Evolutionary conservation across 371 early-diverging fungal genomes (phyloP).

Genomic region (Blastocladiella emersonii): DNA sequence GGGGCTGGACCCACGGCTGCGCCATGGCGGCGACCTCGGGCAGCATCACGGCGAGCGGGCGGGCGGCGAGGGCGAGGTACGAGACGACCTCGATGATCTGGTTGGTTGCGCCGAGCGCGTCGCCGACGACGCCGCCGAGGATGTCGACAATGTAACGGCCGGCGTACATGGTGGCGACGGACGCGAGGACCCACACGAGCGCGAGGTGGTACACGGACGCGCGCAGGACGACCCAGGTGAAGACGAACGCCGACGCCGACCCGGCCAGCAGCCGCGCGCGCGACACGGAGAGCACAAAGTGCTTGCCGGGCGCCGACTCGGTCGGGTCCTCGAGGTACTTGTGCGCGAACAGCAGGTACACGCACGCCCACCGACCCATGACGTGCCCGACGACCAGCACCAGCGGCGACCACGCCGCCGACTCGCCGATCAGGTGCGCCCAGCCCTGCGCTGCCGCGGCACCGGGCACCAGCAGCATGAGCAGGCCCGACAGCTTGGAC

Average conservation of each 20-base stretch:
- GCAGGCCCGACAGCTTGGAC: not conserved
- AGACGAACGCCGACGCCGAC: conserved; percentile 1
- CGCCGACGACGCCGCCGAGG: not conserved
- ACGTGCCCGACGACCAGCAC: conserved; percentile 3
- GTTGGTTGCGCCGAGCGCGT: not conserved
- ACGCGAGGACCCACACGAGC: not conserved
- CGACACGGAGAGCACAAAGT: conserved; percentile 1
- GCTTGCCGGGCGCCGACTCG: not conserved
- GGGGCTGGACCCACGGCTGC: too few relatives aligned
- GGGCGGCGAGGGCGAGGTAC: not conserved
- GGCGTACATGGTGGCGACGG: not conserved
- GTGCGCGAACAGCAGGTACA: conserved; percentile 1
- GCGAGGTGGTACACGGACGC: not conserved
- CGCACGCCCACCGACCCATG: conserved; percentile 6
- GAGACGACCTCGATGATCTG: not conserved
- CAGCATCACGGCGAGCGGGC: not conserved
- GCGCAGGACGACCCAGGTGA: not conserved
- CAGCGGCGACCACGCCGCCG: not conserved
- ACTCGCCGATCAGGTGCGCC: too few relatives aligned
- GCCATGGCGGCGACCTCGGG: not conserved
- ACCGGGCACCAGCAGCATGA: not conserved
- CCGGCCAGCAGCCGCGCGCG: not conserved
- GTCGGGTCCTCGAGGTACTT: not conserved
- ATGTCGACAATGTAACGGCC: not conserved
- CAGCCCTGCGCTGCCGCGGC: too few relatives aligned